These are phyloP conservation scores for Penicillium silybi DNA, from an alignment of 495 filamentous ascomycete genomes.

Conservation along the genomic window DNA sequence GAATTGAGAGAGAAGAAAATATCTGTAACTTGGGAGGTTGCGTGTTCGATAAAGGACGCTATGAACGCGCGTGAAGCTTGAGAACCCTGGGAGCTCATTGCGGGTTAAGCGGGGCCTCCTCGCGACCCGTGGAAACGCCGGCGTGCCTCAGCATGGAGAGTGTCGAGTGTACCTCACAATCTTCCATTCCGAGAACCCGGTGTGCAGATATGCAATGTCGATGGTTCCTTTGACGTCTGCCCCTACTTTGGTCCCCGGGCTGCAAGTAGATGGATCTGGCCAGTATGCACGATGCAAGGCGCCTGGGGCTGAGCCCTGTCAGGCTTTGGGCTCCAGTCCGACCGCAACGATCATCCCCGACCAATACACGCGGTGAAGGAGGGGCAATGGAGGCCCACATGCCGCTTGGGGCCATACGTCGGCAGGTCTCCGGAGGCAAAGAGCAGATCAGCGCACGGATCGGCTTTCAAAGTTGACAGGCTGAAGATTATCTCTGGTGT, in stretches of 20 bases:
- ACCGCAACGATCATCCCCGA: conserved; percentile 12
- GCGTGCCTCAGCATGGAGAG: neutral
- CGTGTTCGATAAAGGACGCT: neutral
- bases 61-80: neutral
- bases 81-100: neutral
- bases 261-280: conserved; percentile 5
- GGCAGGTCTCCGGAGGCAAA: conserved; percentile 12
- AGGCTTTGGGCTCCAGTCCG: conserved; percentile 10
- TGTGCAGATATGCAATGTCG: conserved; percentile 7
- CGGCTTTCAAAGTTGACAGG: neutral
- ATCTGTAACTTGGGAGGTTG: neutral
- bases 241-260: conserved; percentile 1
- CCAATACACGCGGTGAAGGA: conserved; percentile 12
- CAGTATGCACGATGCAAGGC: conserved; percentile 6
- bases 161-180: conserved; percentile 17
- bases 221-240: neutral
- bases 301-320: conserved; percentile 7
- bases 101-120: conserved; percentile 1
- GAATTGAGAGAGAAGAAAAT: neutral
- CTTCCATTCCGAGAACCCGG: neutral
- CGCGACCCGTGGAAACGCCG: neutral
- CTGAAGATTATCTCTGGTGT: neutral
- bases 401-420: conserved; percentile 20
- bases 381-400: conserved; percentile 19
- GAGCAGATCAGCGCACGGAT: conserved; percentile 18